Conservation (phyloP, 768 basidiomycete species). For the Lentinula sp. region DNA sequence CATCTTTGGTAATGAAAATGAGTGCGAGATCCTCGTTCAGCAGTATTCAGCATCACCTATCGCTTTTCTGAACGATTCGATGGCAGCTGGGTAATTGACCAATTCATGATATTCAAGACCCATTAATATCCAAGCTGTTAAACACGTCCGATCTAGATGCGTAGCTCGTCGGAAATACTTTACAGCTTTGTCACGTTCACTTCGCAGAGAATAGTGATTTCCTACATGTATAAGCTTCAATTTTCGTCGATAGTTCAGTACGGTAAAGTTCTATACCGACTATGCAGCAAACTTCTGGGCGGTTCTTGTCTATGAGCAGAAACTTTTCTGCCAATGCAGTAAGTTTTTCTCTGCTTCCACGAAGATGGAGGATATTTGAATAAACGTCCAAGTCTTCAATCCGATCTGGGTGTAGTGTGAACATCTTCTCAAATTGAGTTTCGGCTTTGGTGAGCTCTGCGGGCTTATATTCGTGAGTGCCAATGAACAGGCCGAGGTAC, state of each 20-base stretch:
- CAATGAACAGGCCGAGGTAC: constrained; percentile 15
- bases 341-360: constrained; percentile 62
- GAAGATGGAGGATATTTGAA: constrained; percentile 77
- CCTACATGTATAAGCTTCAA: constrained; percentile 30
- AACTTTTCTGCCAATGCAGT: constrained; percentile 70
- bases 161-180: constrained; percentile 74
- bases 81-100: constrained; percentile 79
- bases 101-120: constrained; percentile 81
- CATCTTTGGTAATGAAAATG: constrained; percentile 34
- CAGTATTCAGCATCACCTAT: constrained; percentile 42
- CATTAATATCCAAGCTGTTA: constrained; percentile 81
- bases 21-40: not conserved
- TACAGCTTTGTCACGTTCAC: constrained; percentile 75
- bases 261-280: constrained; percentile 43
- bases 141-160: constrained; percentile 68
- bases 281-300: constrained; percentile 75
- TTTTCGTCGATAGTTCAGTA: too few relatives aligned
- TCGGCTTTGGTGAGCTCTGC: constrained; percentile 24
- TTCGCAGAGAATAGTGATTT: constrained; percentile 71
- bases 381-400: constrained; percentile 77
- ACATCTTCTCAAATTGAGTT: constrained; percentile 14
- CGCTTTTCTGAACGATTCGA: constrained; percentile 78
- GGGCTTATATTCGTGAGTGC: not conserved
- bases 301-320: constrained; percentile 60
- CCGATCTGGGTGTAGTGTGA: constrained; percentile 57